Base-by-base conservation (phyloP, 2,329 filamentous ascomycete genomes). In the Trichoderma arundinaceum region DNA sequence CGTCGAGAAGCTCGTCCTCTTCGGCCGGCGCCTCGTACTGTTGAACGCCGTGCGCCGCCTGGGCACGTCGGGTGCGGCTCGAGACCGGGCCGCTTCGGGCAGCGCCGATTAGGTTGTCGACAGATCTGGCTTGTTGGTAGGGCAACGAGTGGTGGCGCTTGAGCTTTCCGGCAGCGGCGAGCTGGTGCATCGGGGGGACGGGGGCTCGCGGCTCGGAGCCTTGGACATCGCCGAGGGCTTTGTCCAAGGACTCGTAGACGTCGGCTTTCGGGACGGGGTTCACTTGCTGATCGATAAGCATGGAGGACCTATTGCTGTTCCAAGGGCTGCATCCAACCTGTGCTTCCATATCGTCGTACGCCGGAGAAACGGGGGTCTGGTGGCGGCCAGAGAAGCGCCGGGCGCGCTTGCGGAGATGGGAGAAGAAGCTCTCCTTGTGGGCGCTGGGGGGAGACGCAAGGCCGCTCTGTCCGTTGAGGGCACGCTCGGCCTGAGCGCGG, bases 391-490 rank as follows among this genome's bases (percentile, higher is more conserved):
- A 99, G 67, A 99, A 89, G 71, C 95, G 87, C 71, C 95, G 88
- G 33, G 96, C 95, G 59, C 94, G 90, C 79, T 99, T 99, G 65
- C 95, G 88, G 7, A 99, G 84, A 76, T 99, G 95, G 0, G 95
- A 98, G 80, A 99, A 99, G 82, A 99, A 99, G 77, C 95, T 92
- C 77, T 99, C 95, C 75, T 96, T 96, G 65, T 93, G 91, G 17
- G 86, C 91, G 72, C 86, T 89, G 0, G 90, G 88, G 4, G 93
- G 92, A 6, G 92, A 95, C 15, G 86, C 88, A 28, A 94, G 82
- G 22, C 89, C 91, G 39, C 85, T 86, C 72, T 90, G 89, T 61
- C 94, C 95, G 74, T 93, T 97, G 52, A 98, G 84, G 43, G 93
- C 92, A 68, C 92, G 86, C 77, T 98, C 94, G 13, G 94, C 92